Percentiles rank a stretch among this genome's conserved stretches.
Conservation (phyloP, 305 asterid species). For the Petunia hybrid region DNA sequence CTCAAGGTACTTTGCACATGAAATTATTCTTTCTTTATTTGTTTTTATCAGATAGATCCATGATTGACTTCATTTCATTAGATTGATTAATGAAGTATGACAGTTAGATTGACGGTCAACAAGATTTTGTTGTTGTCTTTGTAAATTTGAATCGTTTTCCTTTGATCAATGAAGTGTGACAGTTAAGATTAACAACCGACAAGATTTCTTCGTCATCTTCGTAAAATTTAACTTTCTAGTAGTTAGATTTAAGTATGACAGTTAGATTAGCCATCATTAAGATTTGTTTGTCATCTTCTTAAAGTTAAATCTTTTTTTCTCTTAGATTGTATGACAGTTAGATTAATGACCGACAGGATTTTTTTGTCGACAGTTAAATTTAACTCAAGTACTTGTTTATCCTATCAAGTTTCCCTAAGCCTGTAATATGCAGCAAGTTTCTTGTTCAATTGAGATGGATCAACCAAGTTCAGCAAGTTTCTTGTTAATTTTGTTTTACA, state of each 20-base stretch:
- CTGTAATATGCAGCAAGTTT: no score
- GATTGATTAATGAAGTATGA: neutral
- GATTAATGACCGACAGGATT: neutral
- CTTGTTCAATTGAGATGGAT: no score
- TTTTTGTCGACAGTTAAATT: neutral
- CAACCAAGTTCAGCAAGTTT: no score
- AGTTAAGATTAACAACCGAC: neutral
- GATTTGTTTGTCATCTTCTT: neutral
- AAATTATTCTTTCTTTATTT: no score
- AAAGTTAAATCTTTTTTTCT: neutral
- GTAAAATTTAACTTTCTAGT: neutral
- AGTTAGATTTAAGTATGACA: neutral
- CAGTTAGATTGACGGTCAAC: neutral
- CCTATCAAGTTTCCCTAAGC: no score
- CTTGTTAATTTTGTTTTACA: no score
- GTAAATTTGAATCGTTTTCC: neutral
- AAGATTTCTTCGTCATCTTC: neutral
- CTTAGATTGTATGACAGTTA: neutral
- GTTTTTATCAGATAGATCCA: no score
- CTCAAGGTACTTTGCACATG: no score
- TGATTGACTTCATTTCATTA: no score
- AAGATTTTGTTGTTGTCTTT: neutral
- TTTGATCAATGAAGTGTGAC: neutral
- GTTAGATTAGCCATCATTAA: neutral
- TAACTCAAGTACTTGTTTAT: no score